Base-by-base conservation (phyloP, 2,329 filamentous ascomycete species). In the Didymellaceae sp. region DNA sequence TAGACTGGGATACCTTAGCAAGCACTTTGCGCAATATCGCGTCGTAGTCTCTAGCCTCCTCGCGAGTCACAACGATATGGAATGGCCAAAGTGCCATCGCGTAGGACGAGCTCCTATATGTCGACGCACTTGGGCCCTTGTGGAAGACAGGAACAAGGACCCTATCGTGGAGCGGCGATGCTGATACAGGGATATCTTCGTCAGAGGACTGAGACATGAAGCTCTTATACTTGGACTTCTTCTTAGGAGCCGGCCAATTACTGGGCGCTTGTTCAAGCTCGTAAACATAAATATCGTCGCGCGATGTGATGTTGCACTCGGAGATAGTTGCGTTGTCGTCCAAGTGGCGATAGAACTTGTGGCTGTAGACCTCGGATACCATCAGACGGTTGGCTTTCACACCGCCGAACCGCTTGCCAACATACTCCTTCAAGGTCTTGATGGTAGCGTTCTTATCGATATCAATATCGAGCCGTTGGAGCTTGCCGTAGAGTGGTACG, bases 311-410 rank as follows among this genome's bases (percentile, higher is more conserved):
- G 41, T 76, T 77, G 38, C 86, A 84, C 47, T 96, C 91, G 0
- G 86, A 85, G 8, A 92, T 85, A 6, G 79, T 77, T 16, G 61
- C 58, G 9, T 60, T 52, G 63, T 97, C 89, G 18, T 90, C 83
- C 59, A 94, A 91, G 40, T 90, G 82, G 67, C 91, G 93, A 78
- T 92, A 97, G 72, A 97, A 92, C 61, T 87, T 91, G 60, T 85
- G 80, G 61, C 85, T 88, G 70, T 90, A 96, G 41, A 95, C 85
- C 65, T 99, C 94, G 1, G 85, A 87, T 11, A 87, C 86, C 67
- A 96, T 85, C n/a, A 97, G 69, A 10, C 84, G 82, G 38, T 86
- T 81, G 40, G 79, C 68, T 46, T 76, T 53, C 82, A 84, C 63
- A 66, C 75, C 61, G 66, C 77, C 62, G 64, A 83, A 76, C 60